phyloP scores from a whole-genome alignment of 1,284 basidiomycete species.

The Malassezia sympodialis region DNA sequence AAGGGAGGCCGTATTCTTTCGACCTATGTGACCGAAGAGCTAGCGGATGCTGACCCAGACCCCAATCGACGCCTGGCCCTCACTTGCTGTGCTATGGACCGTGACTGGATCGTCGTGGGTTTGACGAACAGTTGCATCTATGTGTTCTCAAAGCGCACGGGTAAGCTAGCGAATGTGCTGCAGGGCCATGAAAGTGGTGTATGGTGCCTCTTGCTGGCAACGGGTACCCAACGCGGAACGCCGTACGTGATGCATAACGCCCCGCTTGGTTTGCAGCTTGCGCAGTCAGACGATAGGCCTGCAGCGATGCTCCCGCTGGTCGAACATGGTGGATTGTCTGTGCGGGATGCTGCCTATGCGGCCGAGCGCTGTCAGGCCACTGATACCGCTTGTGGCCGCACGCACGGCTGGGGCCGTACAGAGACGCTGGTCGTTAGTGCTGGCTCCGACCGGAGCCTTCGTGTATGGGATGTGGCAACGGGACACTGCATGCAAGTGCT shows the following conservation, averaged over 20 bases:
- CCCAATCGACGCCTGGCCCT: constrained; percentile 62
- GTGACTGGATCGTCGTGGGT: constrained; percentile 76
- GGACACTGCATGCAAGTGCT: constrained; percentile 73
- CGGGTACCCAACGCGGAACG: constrained; percentile 14
- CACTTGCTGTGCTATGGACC: constrained; percentile 75
- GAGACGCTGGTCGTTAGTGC: constrained; percentile 73
- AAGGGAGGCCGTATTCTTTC: constrained; percentile 66
- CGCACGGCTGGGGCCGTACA: constrained; percentile 59
- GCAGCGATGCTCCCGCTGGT: constrained; percentile 2
- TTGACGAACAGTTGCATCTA: constrained; percentile 80
- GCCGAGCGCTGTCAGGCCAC: neutral
- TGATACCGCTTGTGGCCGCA: constrained; percentile 35
- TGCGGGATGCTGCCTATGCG: constrained; percentile 3
- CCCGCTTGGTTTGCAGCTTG: constrained; percentile 5
- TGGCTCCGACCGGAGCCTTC: constrained; percentile 77
- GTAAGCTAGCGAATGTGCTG: constrained; percentile 66
- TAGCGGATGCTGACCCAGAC: constrained; percentile 27
- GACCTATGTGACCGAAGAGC: constrained; percentile 55
- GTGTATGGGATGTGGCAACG: constrained; percentile 80
- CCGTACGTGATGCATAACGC: neutral
- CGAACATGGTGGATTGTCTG: neutral
- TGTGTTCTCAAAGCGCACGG: constrained; percentile 71
- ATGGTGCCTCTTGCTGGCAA: constrained; percentile 73
- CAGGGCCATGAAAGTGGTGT: constrained; percentile 79
- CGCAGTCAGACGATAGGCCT: neutral